phyloP scores from a whole-genome alignment of 2,329 filamentous ascomycete species.

The Graphilbum ipis-grandicollis region DNA sequence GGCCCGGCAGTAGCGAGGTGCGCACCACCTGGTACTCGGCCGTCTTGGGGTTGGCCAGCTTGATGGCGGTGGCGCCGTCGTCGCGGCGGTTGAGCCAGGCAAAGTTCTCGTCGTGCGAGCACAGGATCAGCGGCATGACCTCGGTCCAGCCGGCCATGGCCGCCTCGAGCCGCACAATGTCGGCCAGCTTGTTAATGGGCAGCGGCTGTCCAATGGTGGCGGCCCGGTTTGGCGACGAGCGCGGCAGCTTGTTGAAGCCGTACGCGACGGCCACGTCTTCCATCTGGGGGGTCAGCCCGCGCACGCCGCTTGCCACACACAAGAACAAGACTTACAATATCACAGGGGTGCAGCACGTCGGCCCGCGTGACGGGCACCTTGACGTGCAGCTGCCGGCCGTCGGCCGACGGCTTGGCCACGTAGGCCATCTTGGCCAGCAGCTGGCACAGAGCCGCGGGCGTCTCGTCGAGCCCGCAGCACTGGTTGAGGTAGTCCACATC shows the following conservation, averaged over 20 bases:
- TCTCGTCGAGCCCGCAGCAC: slow-evolving; percentile 68
- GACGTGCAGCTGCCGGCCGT: slow-evolving; percentile 58
- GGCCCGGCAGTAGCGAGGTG: slow-evolving; percentile 67
- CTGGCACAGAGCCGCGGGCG: slow-evolving; percentile 57
- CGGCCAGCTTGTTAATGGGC: slow-evolving; percentile 82
- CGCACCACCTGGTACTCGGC: slow-evolving; percentile 86
- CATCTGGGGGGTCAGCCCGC: slow-evolving; percentile 49
- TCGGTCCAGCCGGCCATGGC: slow-evolving; percentile 94
- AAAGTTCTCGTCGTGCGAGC: slow-evolving; percentile 97
- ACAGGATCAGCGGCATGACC: slow-evolving; percentile 89
- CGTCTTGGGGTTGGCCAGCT: slow-evolving; percentile 83
- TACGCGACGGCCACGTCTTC: slow-evolving; percentile 94
- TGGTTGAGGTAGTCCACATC: slow-evolving; percentile 89
- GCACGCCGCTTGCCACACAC: too few species aligned
- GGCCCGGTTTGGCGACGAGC: slow-evolving; percentile 70
- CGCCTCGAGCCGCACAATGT: slow-evolving; percentile 76
- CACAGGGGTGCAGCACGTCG: slow-evolving; percentile 88
- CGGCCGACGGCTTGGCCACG: slow-evolving; percentile 55
- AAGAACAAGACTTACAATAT: slow-evolving; percentile 34
- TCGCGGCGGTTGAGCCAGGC: slow-evolving; percentile 83
- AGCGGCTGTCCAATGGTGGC: slow-evolving; percentile 76
- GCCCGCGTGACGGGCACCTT: slow-evolving; percentile 77
- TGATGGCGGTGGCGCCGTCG: slow-evolving; percentile 66
- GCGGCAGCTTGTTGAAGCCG: slow-evolving; percentile 90
- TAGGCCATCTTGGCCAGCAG: slow-evolving; percentile 83